phyloP scores from a whole-genome alignment of 192 early-diverging fungal genomes.

The Dissophora ornata region DNA sequence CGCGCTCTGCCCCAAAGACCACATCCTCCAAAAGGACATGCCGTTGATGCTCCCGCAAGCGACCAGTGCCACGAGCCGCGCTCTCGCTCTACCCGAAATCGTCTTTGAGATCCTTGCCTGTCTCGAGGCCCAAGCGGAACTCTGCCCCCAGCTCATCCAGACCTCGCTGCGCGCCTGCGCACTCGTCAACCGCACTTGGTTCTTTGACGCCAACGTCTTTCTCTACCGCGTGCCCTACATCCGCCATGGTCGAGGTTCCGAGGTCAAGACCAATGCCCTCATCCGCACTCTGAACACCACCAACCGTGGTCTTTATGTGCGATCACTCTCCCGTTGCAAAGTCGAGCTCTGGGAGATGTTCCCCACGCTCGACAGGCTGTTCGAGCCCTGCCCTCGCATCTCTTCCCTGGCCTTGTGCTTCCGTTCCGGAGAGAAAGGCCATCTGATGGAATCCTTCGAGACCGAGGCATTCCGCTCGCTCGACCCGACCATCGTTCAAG shows the following conservation, averaged over 20 bases:
- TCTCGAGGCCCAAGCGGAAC: slow-evolving; percentile 46
- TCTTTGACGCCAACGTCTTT: slow-evolving; percentile 51
- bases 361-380: slow-evolving; percentile 31
- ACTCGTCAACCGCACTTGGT: slow-evolving; percentile 50
- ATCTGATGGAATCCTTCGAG: slow-evolving; percentile 50
- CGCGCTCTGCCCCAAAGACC: too few relatives aligned
- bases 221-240: slow-evolving; percentile 48
- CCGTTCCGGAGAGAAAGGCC: slow-evolving; percentile 42
- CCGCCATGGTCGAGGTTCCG: slow-evolving; percentile 41
- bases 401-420: slow-evolving; percentile 43
- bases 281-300: slow-evolving; percentile 48
- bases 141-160: slow-evolving; percentile 35
- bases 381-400: slow-evolving; percentile 34
- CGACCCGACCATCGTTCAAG: slow-evolving; percentile 24
- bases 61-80: slow-evolving; percentile 31
- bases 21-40: slow-evolving; percentile 28
- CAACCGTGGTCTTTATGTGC: slow-evolving; percentile 40
- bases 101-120: slow-evolving; percentile 52
- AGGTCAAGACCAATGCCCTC: slow-evolving; percentile 29
- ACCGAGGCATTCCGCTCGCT: slow-evolving; percentile 36
- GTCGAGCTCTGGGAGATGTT: slow-evolving; percentile 54
- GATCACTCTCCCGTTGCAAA: slow-evolving; percentile 51
- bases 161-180: slow-evolving; percentile 50
- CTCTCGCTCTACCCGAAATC: slow-evolving; percentile 49
- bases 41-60: slow-evolving; percentile 3